These are phyloP conservation scores for Amylostereum chailletii DNA, from an alignment of 1,284 basidiomycete species.

Conservation along the genomic window DNA sequence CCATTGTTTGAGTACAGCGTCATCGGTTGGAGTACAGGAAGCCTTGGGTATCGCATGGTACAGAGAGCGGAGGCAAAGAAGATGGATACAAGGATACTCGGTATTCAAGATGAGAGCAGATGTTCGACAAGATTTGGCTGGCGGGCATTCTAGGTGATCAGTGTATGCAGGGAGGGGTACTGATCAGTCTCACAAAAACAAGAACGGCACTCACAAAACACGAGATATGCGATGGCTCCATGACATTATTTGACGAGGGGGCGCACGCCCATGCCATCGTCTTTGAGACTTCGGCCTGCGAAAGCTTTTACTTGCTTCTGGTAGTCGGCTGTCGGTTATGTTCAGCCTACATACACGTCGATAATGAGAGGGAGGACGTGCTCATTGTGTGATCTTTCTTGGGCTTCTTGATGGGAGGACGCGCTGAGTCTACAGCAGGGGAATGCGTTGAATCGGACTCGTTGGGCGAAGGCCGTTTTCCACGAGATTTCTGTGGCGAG, in stretches of 20 bases:
- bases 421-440: constrained; percentile 16
- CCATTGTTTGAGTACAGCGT: too few relatives aligned
- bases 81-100: too few relatives aligned
- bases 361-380: constrained; percentile 14
- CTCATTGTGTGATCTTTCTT: constrained; percentile 24
- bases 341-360: background rate
- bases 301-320: constrained; percentile 30
- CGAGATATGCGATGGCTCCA: background rate
- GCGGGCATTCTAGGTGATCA: background rate
- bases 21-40: too few relatives aligned
- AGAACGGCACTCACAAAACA: constrained; percentile 1
- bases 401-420: constrained; percentile 30
- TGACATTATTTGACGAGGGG: constrained; percentile 28
- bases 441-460: constrained; percentile 17
- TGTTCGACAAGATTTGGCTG: too few relatives aligned
- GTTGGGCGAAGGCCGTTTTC: constrained; percentile 47
- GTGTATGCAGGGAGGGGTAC: background rate
- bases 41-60: too few relatives aligned
- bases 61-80: too few relatives aligned
- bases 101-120: too few relatives aligned
- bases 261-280: constrained; percentile 28
- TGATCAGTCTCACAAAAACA: background rate
- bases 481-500: constrained; percentile 42
- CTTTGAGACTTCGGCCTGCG: constrained; percentile 26
- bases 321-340: constrained; percentile 21